Evolutionary conservation across 345 rosid species (phyloP).

Genomic region (Eucalyptus caleyi): DNA sequence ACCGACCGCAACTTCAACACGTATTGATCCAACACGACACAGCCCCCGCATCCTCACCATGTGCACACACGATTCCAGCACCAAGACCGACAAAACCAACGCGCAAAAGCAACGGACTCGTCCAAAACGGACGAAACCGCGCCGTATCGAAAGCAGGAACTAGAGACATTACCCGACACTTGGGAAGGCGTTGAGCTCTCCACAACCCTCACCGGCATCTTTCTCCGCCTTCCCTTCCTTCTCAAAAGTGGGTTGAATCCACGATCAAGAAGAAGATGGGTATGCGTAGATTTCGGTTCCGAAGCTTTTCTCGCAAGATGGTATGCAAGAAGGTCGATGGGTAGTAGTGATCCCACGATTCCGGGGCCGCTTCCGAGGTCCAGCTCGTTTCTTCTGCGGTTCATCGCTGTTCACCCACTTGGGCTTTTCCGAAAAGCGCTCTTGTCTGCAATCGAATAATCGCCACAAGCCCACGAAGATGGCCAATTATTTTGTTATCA

Average conservation of each 20-base stretch:
- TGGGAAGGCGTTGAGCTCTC: slow-evolving; percentile 65
- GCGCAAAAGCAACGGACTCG: not conserved
- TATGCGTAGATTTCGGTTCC: not conserved
- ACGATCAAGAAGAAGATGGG: not conserved
- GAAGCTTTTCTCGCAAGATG: not conserved
- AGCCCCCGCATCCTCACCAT: not conserved
- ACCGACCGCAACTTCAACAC: not conserved
- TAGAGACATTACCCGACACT: slow-evolving; percentile 37
- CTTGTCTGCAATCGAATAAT: not conserved
- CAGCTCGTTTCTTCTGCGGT: not conserved
- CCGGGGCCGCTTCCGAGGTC: not conserved
- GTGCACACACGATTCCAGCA: not conserved
- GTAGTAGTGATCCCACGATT: not conserved
- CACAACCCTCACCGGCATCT: slow-evolving; percentile 82
- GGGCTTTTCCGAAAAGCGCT: not conserved
- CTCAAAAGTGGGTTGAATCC: not conserved
- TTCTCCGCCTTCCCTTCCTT: not conserved
- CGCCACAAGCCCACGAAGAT: not conserved
- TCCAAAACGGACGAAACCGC: not conserved
- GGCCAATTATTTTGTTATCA: not conserved
- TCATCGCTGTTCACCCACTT: not conserved
- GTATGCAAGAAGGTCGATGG: not conserved
- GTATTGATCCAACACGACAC: not conserved
- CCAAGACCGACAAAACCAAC: not conserved
- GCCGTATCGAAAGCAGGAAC: not conserved